These are phyloP conservation scores for Beauveria rudraprayagi DNA, from an alignment of 2,329 filamentous ascomycete species.

Conservation along the genomic window DNA sequence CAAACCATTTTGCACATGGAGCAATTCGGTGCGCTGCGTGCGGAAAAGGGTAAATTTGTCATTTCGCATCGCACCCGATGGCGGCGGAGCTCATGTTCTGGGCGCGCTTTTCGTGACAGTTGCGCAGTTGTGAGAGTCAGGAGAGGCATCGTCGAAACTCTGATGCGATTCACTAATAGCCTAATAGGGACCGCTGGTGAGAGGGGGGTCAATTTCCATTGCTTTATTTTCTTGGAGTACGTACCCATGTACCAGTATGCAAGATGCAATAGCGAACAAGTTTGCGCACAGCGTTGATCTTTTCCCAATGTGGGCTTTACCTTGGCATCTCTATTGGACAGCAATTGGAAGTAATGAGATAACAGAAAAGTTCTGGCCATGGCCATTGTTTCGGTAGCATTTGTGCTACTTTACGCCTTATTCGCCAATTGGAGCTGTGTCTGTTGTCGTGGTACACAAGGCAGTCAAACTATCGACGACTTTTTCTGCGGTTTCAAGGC, in stretches of 20 bases:
- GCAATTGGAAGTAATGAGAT: background rate
- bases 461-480: background rate
- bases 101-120: slow-evolving; percentile 17
- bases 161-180: slow-evolving; percentile 2
- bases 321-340: background rate
- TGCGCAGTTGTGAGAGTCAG: slow-evolving; percentile 1
- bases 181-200: background rate
- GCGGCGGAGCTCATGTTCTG: slow-evolving; percentile 6
- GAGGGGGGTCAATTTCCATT: background rate
- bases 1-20: too few relatives aligned
- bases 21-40: too few relatives aligned
- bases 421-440: background rate
- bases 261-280: too few relatives aligned
- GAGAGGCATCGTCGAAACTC: background rate
- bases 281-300: background rate
- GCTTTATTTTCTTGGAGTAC: background rate
- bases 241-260: background rate
- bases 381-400: background rate
- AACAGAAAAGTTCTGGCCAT: background rate
- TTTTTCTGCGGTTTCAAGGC: background rate
- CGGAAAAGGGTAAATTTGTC: too few relatives aligned
- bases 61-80: too few relatives aligned
- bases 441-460: background rate
- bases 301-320: background rate
- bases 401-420: background rate